Base-by-base conservation (phyloP, 768 basidiomycete species). In the Albatrellus ellisii region DNA sequence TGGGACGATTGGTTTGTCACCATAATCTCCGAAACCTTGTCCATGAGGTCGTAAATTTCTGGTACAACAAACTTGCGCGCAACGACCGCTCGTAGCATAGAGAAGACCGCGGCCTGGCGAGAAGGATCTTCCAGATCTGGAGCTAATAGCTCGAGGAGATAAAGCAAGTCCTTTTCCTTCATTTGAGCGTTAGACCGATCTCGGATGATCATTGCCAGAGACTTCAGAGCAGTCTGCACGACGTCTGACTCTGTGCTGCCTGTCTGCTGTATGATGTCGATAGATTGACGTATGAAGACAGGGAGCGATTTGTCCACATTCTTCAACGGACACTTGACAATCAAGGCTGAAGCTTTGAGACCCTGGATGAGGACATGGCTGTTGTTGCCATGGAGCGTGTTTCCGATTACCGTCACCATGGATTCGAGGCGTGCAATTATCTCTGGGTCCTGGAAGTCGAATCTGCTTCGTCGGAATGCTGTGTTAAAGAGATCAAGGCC, bases 31-130 rank as follows among this genome's bases (percentile, higher is more conserved):
- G 89, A 79, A 17, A 97, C 79, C 45, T 79, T 78, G 46, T 88
- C 87, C 92, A 99, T 97, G 26, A 92, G 62, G 58, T 98, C 92
- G 62, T 99, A 99, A 39, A 99, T 82, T 60, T 98, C 95, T 0
- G 88, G 88, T 0, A 94, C 87, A 25, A 98, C 79, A 48, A 98
- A 85, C 55, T 86, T 88, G 25, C 92, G 77, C 4, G 81, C 72
- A 12, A 98, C 79, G 50, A 98, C 89, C 20, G 91, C 84, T 8
- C 89, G 81, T 12, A 99, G 73, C 52, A 98, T 73, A 1, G 83
- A 65, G 58, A 99, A 98, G 6, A 87, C 82, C 7, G 88, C 71
- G 3, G 72, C 74, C 59, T 99, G 95, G 5, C 89, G 77, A 10
- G 68, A 68, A 0, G 84, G 77, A 26, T 97, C 94, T 58, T 98